Evolutionary conservation across 148 eudicot species (phyloP), one percentile per base, ranked within the genome.

Genomic region (Linanthus parryae): DNA sequence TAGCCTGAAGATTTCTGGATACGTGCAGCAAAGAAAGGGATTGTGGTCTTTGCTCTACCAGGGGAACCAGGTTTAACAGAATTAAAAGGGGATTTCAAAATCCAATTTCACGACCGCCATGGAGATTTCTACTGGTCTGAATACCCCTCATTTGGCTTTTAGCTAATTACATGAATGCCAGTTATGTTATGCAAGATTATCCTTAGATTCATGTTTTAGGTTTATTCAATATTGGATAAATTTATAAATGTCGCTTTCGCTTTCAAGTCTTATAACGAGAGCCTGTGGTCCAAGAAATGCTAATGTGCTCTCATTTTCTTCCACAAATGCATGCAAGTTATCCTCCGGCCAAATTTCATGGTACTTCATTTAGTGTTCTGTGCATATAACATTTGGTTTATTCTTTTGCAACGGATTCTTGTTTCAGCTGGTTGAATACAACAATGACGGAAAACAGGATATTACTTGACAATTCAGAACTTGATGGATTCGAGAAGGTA

Each of bases 1-100:
- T 4, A 91, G 97, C 95, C 97, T 8, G 97, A 91, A 72, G 97
- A 91, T 67, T 91, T 83, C 61, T 91, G 97, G 97, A 72, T 91
- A 57, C 79, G 76, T 55, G 74, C 92, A 40, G 75, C 85, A 16
- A 78, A 55, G 60, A 85, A 78, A 67, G 92, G 97, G 54, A 62
- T 90, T 48, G 83, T 80, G 46, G 79, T 90, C 7, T 85, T 90
- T 77, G 97, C 97, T 62, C 75, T 90, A 48, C 95, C 97, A 2
- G 88, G 97, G 33, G 86, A 85, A 73, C 84, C 75, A 55, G 97
- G 97, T 46, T 67, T 91, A 48, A 71, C 97, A 51, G 86, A 91
- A 73, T 48, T 86, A 75, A 35, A 58, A 6, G 97, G 97, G 27
- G 92, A 91, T 73, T 91, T 85, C 66, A 91, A 86, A 64, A 69